Conservation (phyloP, 31 red algal species). For the Bonnemaisonia californica region DNA sequence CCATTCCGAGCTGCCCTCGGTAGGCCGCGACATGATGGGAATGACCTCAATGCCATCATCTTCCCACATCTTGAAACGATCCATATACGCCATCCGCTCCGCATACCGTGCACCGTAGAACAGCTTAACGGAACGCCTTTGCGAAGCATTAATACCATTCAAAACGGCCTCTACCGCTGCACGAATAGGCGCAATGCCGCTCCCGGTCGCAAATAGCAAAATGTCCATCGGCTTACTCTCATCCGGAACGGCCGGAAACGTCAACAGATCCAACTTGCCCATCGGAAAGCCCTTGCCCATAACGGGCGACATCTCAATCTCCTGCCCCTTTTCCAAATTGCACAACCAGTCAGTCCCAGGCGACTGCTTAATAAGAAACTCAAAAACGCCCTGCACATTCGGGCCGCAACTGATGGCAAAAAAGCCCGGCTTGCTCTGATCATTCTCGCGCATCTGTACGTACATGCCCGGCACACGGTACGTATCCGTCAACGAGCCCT, state of each 20-base stretch:
- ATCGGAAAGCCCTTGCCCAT: slow-evolving; percentile 77
- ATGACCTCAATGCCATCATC: slow-evolving; percentile 76
- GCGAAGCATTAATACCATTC: slow-evolving; percentile 56
- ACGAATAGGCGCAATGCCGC: slow-evolving; percentile 89
- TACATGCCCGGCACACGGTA: slow-evolving; percentile 90
- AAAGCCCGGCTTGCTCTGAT: slow-evolving; percentile 59
- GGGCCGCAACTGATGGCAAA: slow-evolving; percentile 81
- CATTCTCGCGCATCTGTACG: slow-evolving; percentile 68
- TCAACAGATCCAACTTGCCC: slow-evolving; percentile 26
- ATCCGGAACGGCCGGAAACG: slow-evolving; percentile 15
- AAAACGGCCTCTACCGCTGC: slow-evolving; percentile 71
- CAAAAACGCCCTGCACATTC: slow-evolving; percentile 69
- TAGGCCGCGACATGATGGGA: slow-evolving; percentile 73
- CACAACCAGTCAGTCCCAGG: slow-evolving; percentile 46
- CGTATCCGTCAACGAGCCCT: slow-evolving; percentile 61
- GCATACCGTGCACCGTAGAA: slow-evolving; percentile 83
- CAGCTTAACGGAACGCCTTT: slow-evolving; percentile 66
- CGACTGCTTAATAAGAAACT: slow-evolving; percentile 85
- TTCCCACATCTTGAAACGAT: slow-evolving; percentile 76
- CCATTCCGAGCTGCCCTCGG: slow-evolving; percentile 54
- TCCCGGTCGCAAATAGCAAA: slow-evolving; percentile 82
- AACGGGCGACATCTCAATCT: slow-evolving; percentile 63
- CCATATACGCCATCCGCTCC: slow-evolving; percentile 75
- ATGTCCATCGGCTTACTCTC: slow-evolving; percentile 47
- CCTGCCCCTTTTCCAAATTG: slow-evolving; percentile 36